Evolutionary conservation across 78 protist species (phyloP).

Genomic region (Pigoraptor vietnamica): DNA sequence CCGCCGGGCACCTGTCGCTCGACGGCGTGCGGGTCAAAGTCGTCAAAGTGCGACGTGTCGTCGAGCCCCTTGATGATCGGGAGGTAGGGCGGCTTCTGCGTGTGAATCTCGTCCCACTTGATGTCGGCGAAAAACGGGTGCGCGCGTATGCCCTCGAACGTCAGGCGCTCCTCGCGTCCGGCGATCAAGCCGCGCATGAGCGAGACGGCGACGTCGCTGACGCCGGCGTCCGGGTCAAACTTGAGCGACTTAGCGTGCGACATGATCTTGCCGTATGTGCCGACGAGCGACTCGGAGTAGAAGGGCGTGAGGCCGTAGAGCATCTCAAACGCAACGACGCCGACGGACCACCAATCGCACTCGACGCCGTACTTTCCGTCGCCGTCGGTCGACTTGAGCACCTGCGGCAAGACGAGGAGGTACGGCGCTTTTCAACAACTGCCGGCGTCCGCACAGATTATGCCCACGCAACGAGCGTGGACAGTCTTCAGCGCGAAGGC

Average conservation of each 20-base stretch:
- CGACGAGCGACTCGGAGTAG: conserved; percentile 28
- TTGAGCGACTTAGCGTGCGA: conserved; percentile 23
- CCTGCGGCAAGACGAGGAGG: no score
- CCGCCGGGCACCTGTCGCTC: background rate
- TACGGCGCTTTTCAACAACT: no score
- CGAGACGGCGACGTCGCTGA: background rate
- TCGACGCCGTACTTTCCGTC: background rate
- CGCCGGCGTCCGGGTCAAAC: background rate
- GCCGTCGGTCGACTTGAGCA: background rate
- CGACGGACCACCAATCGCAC: conserved; percentile 69
- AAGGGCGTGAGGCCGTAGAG: conserved; percentile 44
- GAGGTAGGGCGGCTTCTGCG: background rate
- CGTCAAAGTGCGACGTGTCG: background rate
- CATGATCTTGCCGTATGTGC: conserved; percentile 56
- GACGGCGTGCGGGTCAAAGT: background rate
- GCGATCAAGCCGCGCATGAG: background rate
- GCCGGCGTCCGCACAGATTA: no score
- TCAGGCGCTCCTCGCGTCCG: background rate
- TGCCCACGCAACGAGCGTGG: no score
- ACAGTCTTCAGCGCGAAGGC: no score
- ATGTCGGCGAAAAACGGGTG: background rate
- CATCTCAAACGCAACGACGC: conserved; percentile 34
- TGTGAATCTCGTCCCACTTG: background rate
- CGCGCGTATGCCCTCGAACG: background rate
- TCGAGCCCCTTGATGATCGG: background rate